Conservation (phyloP, 768 basidiomycete species). For the Botryobasidium botryosum region DNA sequence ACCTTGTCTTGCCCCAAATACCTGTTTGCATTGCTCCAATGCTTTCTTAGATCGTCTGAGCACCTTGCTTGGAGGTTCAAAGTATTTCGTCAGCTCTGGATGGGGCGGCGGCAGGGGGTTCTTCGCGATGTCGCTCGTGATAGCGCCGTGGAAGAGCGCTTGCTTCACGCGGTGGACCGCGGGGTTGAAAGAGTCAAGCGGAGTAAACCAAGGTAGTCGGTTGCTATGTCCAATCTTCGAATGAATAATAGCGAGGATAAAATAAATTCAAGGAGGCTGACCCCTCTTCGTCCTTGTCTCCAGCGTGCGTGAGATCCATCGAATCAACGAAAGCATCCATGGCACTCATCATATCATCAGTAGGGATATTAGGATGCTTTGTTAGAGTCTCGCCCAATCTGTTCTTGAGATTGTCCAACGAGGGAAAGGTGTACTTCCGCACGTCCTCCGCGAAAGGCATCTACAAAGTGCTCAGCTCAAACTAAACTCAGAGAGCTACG, state of each 20-base stretch:
- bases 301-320: slow-evolving; percentile 71
- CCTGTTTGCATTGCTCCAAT: slow-evolving; percentile 41
- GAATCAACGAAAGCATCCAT: slow-evolving; percentile 82
- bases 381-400: slow-evolving; percentile 56
- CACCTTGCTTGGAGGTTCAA: slow-evolving; percentile 56
- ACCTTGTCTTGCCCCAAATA: slow-evolving; percentile 71
- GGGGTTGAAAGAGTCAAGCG: slow-evolving; percentile 68
- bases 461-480: slow-evolving; percentile 33
- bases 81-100: slow-evolving; percentile 67
- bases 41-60: slow-evolving; percentile 40
- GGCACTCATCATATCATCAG: slow-evolving; percentile 50
- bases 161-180: slow-evolving; percentile 83
- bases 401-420: slow-evolving; percentile 52
- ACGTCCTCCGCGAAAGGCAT: slow-evolving; percentile 94
- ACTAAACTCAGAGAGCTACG: neutral
- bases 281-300: slow-evolving; percentile 64
- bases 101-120: slow-evolving; percentile 77
- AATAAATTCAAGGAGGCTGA: slow-evolving; percentile 18
- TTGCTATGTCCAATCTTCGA: slow-evolving; percentile 25
- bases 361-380: slow-evolving; percentile 72
- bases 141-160: slow-evolving; percentile 77
- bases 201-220: slow-evolving; percentile 58
- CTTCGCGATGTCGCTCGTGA: slow-evolving; percentile 51
- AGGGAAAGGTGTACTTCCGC: slow-evolving; percentile 72
- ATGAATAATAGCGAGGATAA: neutral